Base-by-base conservation (phyloP, 2,329 filamentous ascomycete genomes). In the Penicillium sp. region DNA sequence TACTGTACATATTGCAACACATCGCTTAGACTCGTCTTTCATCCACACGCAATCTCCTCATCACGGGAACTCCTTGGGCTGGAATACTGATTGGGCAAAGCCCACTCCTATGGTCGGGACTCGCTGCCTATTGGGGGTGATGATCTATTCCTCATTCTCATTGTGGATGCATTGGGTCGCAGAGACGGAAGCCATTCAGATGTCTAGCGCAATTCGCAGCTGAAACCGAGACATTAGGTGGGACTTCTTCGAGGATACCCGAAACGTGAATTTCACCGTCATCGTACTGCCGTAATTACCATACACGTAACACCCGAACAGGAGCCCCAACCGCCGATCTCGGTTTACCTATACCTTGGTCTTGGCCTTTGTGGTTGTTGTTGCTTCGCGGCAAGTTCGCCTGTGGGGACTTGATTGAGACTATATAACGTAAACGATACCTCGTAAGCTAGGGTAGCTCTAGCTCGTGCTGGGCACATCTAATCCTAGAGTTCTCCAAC, bases 391-490 rank as follows among this genome's bases (percentile, higher is more conserved):
- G 42, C 36, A 45, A 50, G 28, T 33, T 36, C 46, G 46, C 41
- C 21, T 44, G 53, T 58, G 53, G 53, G 51, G 45, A 52, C 36
- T 36, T 16, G 48, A 47, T 42, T 44, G 42, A 47, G 50, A 36
- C 29, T 59, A 60, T 54, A 59, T 58, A 59, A 54, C 29, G 43
- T 49, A 51, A 28, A 48, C 43, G 29, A 51, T 50, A 50, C 50
- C 54, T 49, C 47, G 47, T 54, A 54, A 34, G 49, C 45, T 41
- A 36, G 34, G 15, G 34, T 36, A 36, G 34, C 34, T 16, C 8
- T 18, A 36, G 28, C 42, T 53, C 29, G 50, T 54, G 49, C 45
- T 47, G 55, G 46, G 47, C 52, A 45, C 34, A 18, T 18, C 18
- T 6, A 36, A 36, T 36, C 34, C 34, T 16, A 36, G n/a, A n/a